phyloP scores from a whole-genome alignment of 2,329 filamentous ascomycete genomes.

The Ilyonectria robusta region DNA sequence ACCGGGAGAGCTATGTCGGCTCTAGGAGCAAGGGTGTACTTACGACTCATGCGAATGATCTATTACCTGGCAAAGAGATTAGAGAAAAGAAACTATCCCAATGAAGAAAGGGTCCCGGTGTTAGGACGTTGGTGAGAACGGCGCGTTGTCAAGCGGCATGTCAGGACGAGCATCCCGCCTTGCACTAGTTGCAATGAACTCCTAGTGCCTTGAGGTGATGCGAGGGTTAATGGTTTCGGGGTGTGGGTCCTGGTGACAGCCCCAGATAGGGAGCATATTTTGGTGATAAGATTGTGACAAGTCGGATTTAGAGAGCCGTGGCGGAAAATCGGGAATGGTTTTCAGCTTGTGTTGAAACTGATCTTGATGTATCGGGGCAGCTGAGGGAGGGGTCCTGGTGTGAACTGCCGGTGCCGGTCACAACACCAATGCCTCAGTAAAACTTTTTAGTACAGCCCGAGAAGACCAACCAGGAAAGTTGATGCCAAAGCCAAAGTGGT shows the following conservation, averaged over 20 bases:
- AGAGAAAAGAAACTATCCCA: too few species aligned
- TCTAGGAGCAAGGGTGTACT: not conserved
- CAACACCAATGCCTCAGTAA: not conserved
- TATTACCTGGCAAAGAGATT: not conserved
- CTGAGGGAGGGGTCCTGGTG: slow-evolving; percentile 6
- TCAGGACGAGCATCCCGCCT: slow-evolving; percentile 11
- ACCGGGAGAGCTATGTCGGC: not conserved
- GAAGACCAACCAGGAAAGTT: slow-evolving; percentile 7
- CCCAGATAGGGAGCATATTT: slow-evolving; percentile 6
- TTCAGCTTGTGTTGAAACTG: slow-evolving; percentile 10
- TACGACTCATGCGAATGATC: not conserved
- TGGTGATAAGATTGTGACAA: slow-evolving; percentile 20
- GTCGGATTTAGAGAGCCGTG: slow-evolving; percentile 8
- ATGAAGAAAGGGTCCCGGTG: not conserved
- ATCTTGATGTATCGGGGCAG: not conserved
- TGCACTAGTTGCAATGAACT: slow-evolving; percentile 22
- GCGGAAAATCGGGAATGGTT: slow-evolving; percentile 13
- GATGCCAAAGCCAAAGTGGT: slow-evolving; percentile 7
- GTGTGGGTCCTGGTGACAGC: slow-evolving; percentile 11
- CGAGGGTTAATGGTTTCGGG: slow-evolving; percentile 11
- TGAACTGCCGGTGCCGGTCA: not conserved
- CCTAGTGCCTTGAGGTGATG: slow-evolving; percentile 20
- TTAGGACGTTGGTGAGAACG: slow-evolving; percentile 1
- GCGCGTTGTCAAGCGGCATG: slow-evolving; percentile 10
- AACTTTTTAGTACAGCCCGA: not conserved